A percentile compares a stretch with the other conserved stretches of the same genome.
Evolutionary conservation across 192 early-diverging fungal genomes (phyloP).

Genomic region (Gigaspora rosea): DNA sequence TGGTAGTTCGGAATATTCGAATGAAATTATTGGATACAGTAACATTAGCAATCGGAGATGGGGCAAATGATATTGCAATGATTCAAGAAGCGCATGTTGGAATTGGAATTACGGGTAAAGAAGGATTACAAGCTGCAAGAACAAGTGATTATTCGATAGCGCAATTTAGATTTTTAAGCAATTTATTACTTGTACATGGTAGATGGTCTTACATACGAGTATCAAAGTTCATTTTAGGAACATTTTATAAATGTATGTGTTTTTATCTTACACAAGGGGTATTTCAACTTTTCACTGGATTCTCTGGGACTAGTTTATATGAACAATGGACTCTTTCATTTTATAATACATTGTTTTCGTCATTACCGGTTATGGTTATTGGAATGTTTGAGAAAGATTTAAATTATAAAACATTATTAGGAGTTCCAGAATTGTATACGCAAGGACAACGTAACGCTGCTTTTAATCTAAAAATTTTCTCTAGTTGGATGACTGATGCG

Average conservation of each 20-base stretch:
- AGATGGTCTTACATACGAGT: constrained; percentile 84
- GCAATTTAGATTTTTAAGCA: constrained; percentile 83
- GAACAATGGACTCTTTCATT: constrained; percentile 79
- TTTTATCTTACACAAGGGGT: constrained; percentile 76
- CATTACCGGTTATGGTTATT: constrained; percentile 75
- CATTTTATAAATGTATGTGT: constrained; percentile 86
- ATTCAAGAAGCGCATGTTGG: constrained; percentile 93
- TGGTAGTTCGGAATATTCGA: constrained; percentile 75
- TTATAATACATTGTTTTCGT: constrained; percentile 84
- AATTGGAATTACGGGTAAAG: constrained; percentile 87
- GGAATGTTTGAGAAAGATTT: constrained; percentile 86
- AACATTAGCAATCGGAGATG: constrained; percentile 88
- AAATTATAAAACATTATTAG: constrained; percentile 60
- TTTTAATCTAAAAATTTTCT: constrained; percentile 56
- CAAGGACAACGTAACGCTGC: constrained; percentile 57
- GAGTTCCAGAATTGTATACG: constrained; percentile 73
- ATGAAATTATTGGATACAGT: constrained; percentile 48
- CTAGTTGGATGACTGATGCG: constrained; percentile 57
- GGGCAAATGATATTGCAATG: constrained; percentile 96
- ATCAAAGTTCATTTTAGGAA: constrained; percentile 80
- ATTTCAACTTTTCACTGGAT: constrained; percentile 78
- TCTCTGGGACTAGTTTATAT: constrained; percentile 71
- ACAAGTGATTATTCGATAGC: constrained; percentile 90
- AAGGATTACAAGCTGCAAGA: constrained; percentile 85
- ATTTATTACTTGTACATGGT: constrained; percentile 84